Conservation (phyloP, 495 filamentous ascomycete species). For the Trichodelitschia bisporula region DNA sequence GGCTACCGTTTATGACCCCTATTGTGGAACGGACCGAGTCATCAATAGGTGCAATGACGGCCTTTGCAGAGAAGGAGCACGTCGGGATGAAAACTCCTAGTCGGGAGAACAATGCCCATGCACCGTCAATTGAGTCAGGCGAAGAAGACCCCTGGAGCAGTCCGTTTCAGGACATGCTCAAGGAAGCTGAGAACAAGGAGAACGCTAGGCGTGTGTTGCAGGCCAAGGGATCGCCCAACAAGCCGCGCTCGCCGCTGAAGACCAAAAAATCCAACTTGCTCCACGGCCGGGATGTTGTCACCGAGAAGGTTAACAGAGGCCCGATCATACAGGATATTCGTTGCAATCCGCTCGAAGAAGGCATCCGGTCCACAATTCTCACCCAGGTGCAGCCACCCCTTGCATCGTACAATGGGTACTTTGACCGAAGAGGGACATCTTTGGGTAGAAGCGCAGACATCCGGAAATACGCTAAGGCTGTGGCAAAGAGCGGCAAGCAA, state of each 20-base stretch:
- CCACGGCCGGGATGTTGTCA: no score
- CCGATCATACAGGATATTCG: slow-evolving; percentile 57
- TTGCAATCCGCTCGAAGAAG: slow-evolving; percentile 70
- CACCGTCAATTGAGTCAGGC: slow-evolving; percentile 17
- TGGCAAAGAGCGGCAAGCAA: slow-evolving; percentile 33
- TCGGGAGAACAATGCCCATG: slow-evolving; percentile 20
- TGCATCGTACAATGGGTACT: slow-evolving; percentile 48
- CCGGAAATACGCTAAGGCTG: slow-evolving; percentile 46
- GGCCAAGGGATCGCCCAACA: slow-evolving; percentile 15
- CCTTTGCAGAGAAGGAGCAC: slow-evolving; percentile 24
- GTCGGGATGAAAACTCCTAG: slow-evolving; percentile 54
- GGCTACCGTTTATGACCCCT: slow-evolving; percentile 92
- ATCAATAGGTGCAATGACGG: slow-evolving; percentile 41
- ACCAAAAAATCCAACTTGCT: slow-evolving; percentile 9
- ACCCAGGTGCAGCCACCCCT: slow-evolving; percentile 44
- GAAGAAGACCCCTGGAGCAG: slow-evolving; percentile 36
- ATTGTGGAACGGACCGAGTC: slow-evolving; percentile 89
- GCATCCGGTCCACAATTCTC: slow-evolving; percentile 47
- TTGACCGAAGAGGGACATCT: slow-evolving; percentile 31
- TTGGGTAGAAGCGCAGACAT: slow-evolving; percentile 47
- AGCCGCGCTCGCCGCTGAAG: slow-evolving; percentile 24
- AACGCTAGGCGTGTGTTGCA: slow-evolving; percentile 16
- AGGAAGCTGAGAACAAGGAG: neutral
- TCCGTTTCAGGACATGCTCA: slow-evolving; percentile 30
- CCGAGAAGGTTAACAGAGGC: slow-evolving; percentile 12